Conservation (phyloP, 2,329 filamentous ascomycete genomes). For the Aspergillus jensenii region DNA sequence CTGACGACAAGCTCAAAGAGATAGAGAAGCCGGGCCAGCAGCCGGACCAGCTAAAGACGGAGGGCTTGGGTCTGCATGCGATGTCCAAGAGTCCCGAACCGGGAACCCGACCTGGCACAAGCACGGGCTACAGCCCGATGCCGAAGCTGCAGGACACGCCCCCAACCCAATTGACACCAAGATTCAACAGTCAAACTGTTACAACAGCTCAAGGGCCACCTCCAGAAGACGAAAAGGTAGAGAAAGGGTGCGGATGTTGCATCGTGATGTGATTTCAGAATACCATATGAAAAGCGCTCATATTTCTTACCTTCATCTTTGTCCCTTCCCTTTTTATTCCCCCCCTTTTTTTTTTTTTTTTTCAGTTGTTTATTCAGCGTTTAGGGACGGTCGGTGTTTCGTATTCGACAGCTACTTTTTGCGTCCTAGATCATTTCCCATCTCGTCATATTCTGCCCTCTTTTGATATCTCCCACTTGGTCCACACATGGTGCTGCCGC, state of each 20-base stretch:
- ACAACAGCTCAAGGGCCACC: conserved; percentile 56
- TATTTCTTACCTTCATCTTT: not conserved
- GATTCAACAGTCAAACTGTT: conserved; percentile 43
- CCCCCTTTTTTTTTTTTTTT: not conserved
- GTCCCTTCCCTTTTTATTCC: not conserved
- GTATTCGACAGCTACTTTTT: conserved; percentile 6
- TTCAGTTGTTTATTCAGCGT: conserved; percentile 20
- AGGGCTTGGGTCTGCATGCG: conserved; percentile 18
- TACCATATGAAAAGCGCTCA: conserved; percentile 1
- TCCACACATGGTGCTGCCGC: not conserved
- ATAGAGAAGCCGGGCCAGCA: conserved; percentile 7
- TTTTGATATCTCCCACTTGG: conserved; percentile 1
- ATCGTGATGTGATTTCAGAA: conserved; percentile 65
- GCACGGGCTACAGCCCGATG: conserved; percentile 52
- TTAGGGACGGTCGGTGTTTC: conserved; percentile 15
- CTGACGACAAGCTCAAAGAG: conserved; percentile 16
- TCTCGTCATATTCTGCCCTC: conserved; percentile 2
- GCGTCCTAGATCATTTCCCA: conserved; percentile 9
- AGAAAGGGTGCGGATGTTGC: conserved; percentile 66
- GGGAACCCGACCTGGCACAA: conserved; percentile 37
- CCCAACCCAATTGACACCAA: conserved; percentile 34
- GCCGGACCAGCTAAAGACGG: conserved; percentile 14
- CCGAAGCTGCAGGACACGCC: conserved; percentile 46
- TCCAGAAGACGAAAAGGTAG: conserved; percentile 29
- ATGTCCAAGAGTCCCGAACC: conserved; percentile 34